These are phyloP conservation scores for Agrocybe chaxingu DNA, from an alignment of 768 basidiomycete genomes.

Conservation along the genomic window DNA sequence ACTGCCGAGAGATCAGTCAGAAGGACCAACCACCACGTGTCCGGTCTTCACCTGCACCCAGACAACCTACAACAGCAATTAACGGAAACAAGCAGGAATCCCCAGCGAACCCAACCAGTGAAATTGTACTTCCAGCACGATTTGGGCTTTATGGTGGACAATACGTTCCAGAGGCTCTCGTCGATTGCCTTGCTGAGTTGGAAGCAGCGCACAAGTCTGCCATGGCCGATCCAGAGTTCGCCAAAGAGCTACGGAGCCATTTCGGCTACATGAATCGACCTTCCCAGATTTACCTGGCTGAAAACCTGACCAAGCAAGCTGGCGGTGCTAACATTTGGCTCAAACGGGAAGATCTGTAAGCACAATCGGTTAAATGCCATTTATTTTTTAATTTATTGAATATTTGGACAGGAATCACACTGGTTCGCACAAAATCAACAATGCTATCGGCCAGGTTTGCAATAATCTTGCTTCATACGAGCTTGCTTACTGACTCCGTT, in stretches of 20 bases:
- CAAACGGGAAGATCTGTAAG: constrained; percentile 90
- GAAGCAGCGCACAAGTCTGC: constrained; percentile 89
- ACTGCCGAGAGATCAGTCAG: constrained; percentile 67
- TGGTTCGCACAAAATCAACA: constrained; percentile 99
- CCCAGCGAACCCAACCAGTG: constrained; percentile 23
- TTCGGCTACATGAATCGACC: constrained; percentile 96
- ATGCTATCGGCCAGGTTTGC: constrained; percentile 89
- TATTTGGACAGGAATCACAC: constrained; percentile 79
- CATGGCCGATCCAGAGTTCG: constrained; percentile 83
- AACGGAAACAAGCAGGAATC: constrained; percentile 28
- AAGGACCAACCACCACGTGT: constrained; percentile 34
- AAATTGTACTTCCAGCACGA: constrained; percentile 64
- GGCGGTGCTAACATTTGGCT: constrained; percentile 97
- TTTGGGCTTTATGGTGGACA: constrained; percentile 98
- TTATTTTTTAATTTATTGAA: neutral
- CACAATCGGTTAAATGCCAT: constrained; percentile 3
- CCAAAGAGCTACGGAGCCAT: constrained; percentile 85
- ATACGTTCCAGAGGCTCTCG: constrained; percentile 95
- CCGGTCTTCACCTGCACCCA: constrained; percentile 26
- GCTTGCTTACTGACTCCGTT: neutral
- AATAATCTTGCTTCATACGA: neutral
- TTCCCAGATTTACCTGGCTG: constrained; percentile 86
- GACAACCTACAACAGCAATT: constrained; percentile 22
- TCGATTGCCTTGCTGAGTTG: constrained; percentile 87
- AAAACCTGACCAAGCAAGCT: constrained; percentile 83